Evolutionary conservation across 805 yeast species (phyloP), one percentile per base, ranked within the genome.

Genomic region (Metschnikowia cerradonensis): DNA sequence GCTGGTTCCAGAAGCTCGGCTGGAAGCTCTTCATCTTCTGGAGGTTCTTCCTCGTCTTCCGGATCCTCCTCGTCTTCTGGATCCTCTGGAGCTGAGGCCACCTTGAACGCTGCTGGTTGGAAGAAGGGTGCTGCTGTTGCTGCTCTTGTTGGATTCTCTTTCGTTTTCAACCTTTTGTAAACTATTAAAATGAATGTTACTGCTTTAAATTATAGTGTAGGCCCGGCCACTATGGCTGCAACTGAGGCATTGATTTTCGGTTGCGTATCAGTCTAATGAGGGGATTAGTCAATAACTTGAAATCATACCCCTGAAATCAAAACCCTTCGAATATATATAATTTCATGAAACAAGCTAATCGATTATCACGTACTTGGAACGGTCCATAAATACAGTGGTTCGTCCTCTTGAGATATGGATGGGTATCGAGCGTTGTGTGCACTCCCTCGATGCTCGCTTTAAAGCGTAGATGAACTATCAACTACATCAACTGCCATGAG

Each of bases 51-150:
- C 1, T 34, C 36, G 15, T 26, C 54, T 13, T 38, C 55, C 13
- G 48, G 44, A 19, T 43, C 49, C 22, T 51, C 54, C 10, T 50
- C 45, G 20, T 49, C 56, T 6, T 51, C 57, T 37, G 52, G 51
- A 26, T 58, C 63, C 32, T 60, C 52, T 37, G 60, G 55, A 31
- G 56, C 56, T 23, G 55, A 59, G 17, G 61, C 53, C 48, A 48
- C 53, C 48, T 44, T 49, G 42, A 34, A 57, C 38, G 67, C 63
- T 8, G 38, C 60, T 36, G 61, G 67, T 17, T 71, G 73, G 76
- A 71, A 72, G 62, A 69, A 61, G 60, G 65, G 72, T 39, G 66
- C 62, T 49, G 68, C 66, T 30, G 63, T 72, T 41, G 71, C 69
- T 42, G 71, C 68, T 46, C 42, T 71, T 48, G 64, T 71, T 42